phyloP scores from a whole-genome alignment of 805 yeast species.

The Yarrowia hollandica region DNA sequence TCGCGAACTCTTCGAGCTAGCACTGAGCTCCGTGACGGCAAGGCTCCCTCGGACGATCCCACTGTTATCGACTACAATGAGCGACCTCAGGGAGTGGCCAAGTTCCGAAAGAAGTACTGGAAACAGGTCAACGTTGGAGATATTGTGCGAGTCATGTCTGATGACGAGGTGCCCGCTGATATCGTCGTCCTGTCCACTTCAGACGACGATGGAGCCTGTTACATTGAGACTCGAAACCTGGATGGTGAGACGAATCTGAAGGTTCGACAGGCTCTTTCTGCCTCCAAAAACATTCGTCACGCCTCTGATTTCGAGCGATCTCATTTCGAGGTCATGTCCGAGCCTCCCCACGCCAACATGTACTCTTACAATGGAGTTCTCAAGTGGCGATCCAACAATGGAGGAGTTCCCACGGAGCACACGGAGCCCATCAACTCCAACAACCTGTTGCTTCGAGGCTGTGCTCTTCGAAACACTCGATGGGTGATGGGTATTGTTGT shows the following conservation, averaged over 20 bases:
- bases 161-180: slow-evolving; percentile 82
- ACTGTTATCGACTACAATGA: slow-evolving; percentile 36
- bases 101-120: slow-evolving; percentile 62
- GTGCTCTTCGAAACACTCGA: slow-evolving; percentile 69
- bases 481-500: slow-evolving; percentile 74
- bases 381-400: slow-evolving; percentile 45
- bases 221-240: slow-evolving; percentile 68
- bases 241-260: slow-evolving; percentile 82
- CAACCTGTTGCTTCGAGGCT: slow-evolving; percentile 71
- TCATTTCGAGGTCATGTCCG: slow-evolving; percentile 64
- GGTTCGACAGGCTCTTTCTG: slow-evolving; percentile 54
- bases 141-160: slow-evolving; percentile 61
- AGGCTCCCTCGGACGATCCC: slow-evolving; percentile 3
- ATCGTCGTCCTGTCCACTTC: slow-evolving; percentile 66
- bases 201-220: slow-evolving; percentile 69
- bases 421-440: slow-evolving; percentile 62
- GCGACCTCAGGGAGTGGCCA: slow-evolving; percentile 41
- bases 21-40: not conserved
- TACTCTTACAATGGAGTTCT: slow-evolving; percentile 68
- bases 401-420: not conserved
- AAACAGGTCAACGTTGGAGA: slow-evolving; percentile 78
- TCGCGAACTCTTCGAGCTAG: slow-evolving; percentile 7
- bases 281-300: slow-evolving; percentile 60
- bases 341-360: slow-evolving; percentile 63
- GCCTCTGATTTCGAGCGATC: slow-evolving; percentile 59